Evolutionary conservation across 202 grass and related monocot genomes (phyloP).

Genomic region (Carex sylvatica): DNA sequence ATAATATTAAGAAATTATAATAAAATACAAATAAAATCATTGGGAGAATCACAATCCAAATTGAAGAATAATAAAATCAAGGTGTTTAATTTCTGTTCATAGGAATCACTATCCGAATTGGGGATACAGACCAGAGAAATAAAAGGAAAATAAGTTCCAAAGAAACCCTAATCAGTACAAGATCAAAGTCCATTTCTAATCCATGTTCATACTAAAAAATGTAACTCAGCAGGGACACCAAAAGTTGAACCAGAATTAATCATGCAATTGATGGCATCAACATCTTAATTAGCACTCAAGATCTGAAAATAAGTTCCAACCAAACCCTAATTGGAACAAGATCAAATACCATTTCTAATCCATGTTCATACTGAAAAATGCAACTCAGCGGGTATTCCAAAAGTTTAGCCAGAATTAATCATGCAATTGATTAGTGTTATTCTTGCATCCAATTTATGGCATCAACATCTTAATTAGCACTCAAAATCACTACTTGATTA

Average conservation of each 20-base stretch:
- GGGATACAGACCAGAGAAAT: not conserved
- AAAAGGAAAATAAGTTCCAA: not conserved
- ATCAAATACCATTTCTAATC: not conserved
- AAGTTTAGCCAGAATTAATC: not conserved
- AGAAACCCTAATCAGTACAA: not conserved
- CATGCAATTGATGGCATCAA: too few relatives aligned
- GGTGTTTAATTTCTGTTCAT: not conserved
- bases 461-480: not conserved
- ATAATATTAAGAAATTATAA: not conserved
- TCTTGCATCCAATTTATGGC: not conserved
- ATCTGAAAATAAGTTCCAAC: too few relatives aligned
- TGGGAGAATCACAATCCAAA: not conserved
- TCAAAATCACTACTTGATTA: not conserved
- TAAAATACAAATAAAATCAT: not conserved
- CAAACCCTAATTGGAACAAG: too few relatives aligned
- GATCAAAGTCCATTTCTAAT: not conserved
- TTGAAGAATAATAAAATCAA: not conserved
- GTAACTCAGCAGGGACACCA: too few relatives aligned
- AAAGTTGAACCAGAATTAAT: too few relatives aligned
- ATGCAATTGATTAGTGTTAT: not conserved
- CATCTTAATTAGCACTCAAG: too few relatives aligned
- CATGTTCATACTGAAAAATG: not conserved
- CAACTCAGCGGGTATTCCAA: not conserved
- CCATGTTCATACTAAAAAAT: too few relatives aligned
- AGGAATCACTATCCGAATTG: not conserved